These are phyloP conservation scores for Cladorrhinum samala DNA, from an alignment of 495 filamentous ascomycete genomes.

Conservation along the genomic window DNA sequence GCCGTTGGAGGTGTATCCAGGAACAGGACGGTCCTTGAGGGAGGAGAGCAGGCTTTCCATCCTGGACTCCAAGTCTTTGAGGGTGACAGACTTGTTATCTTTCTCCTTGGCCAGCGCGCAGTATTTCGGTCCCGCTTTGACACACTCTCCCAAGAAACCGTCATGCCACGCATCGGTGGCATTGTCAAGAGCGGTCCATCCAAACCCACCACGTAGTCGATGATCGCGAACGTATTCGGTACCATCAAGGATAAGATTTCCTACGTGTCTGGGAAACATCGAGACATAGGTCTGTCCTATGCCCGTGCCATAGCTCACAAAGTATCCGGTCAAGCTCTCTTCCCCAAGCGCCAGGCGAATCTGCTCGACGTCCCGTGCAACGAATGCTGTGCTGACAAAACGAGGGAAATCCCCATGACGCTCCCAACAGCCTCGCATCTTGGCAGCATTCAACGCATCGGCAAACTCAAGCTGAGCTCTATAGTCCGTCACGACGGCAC, in stretches of 20 bases:
- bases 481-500: constrained; percentile 28
- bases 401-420: constrained; percentile 36
- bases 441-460: constrained; percentile 37
- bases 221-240: constrained; percentile 47
- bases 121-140: constrained; percentile 38
- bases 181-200: constrained; percentile 42
- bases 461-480: constrained; percentile 31
- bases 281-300: constrained; percentile 53
- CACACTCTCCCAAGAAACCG: constrained; percentile 43
- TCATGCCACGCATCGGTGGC: constrained; percentile 42
- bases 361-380: constrained; percentile 45
- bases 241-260: constrained; percentile 43
- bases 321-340: constrained; percentile 53
- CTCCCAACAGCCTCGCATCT: constrained; percentile 39
- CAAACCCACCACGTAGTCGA: constrained; percentile 39
- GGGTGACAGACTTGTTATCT: constrained; percentile 25
- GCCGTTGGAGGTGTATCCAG: constrained; percentile 27
- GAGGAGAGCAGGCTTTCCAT: constrained; percentile 32
- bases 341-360: constrained; percentile 45
- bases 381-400: constrained; percentile 38
- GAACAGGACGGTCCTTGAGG: constrained; percentile 28
- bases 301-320: constrained; percentile 64
- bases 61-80: constrained; percentile 27
- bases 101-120: constrained; percentile 35
- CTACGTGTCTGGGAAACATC: constrained; percentile 43